phyloP scores from a whole-genome alignment of 352 stramenopile species.

The Hyaloperonospora brassicae region DNA sequence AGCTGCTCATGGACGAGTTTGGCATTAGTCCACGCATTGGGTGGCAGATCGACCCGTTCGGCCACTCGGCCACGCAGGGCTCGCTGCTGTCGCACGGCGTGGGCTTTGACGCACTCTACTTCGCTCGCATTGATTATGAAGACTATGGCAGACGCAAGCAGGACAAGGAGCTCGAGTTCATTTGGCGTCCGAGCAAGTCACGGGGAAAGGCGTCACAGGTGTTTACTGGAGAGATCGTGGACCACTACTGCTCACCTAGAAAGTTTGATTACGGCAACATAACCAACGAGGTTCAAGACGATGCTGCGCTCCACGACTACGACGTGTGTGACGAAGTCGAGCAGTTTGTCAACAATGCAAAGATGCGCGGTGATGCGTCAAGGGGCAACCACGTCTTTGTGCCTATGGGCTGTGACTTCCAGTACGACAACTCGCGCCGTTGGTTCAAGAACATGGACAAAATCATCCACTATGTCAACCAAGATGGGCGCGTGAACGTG shows the following conservation, averaged over 20 bases:
- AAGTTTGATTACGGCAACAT: conserved; percentile 67
- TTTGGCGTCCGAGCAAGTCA: conserved; percentile 90
- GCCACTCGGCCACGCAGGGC: conserved; percentile 87
- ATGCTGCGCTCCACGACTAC: conserved; percentile 78
- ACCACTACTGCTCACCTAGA: conserved; percentile 65
- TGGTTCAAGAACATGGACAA: conserved; percentile 96
- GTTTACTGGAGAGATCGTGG: conserved; percentile 85
- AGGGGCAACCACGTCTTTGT: conserved; percentile 83
- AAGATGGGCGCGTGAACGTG: conserved; percentile 87
- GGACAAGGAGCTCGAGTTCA: conserved; percentile 88
- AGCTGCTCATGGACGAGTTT: conserved; percentile 92
- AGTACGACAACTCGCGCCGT: conserved; percentile 81
- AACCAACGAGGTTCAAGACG: conserved; percentile 81
- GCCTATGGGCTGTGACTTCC: conserved; percentile 93
- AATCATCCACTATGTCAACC: conserved; percentile 92
- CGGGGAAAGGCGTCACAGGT: conserved; percentile 75
- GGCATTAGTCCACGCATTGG: conserved; percentile 90
- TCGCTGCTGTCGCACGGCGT: conserved; percentile 86
- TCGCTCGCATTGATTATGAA: conserved; percentile 97
- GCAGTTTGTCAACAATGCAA: conserved; percentile 70
- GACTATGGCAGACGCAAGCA: conserved; percentile 88
- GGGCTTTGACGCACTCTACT: conserved; percentile 95
- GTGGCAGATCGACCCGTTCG: conserved; percentile 98
- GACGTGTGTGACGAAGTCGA: conserved; percentile 85
- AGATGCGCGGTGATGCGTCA: conserved; percentile 59